phyloP scores from a whole-genome alignment of 1,284 basidiomycete species.

The Ceratobasidium sp. region DNA sequence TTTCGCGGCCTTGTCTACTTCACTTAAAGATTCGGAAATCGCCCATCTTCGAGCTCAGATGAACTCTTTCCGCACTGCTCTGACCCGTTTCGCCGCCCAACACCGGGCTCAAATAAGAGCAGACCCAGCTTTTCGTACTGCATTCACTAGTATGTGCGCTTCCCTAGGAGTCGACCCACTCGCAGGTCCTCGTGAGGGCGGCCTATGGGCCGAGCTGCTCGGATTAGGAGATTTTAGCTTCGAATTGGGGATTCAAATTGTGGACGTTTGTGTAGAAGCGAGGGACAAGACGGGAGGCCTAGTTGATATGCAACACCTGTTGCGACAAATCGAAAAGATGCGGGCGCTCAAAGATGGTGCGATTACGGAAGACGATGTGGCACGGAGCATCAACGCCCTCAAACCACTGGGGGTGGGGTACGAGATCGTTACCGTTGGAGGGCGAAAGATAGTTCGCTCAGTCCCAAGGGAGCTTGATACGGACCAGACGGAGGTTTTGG shows the following conservation, averaged over 20 bases:
- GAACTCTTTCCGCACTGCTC: constrained; percentile 78
- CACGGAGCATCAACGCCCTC: constrained; percentile 84
- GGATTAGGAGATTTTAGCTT: constrained; percentile 92
- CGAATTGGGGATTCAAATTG: constrained; percentile 94
- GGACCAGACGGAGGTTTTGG: constrained; percentile 77
- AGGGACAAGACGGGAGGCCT: constrained; percentile 88
- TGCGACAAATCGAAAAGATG: constrained; percentile 76
- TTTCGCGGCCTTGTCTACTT: constrained; percentile 79
- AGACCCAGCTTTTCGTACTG: constrained; percentile 87
- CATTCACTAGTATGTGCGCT: constrained; percentile 95
- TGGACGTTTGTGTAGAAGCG: constrained; percentile 92
- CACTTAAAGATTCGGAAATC: constrained; percentile 78
- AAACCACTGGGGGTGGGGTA: constrained; percentile 89
- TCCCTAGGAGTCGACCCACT: constrained; percentile 95
- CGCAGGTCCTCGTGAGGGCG: constrained; percentile 79
- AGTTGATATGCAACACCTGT: constrained; percentile 85
- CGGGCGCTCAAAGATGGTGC: constrained; percentile 59
- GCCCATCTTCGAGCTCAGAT: constrained; percentile 81
- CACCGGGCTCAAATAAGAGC: constrained; percentile 85
- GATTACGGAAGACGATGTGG: constrained; percentile 82
- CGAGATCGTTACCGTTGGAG: constrained; percentile 73
- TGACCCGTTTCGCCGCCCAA: constrained; percentile 78
- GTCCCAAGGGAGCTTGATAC: constrained; percentile 80
- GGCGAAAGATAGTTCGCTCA: constrained; percentile 69
- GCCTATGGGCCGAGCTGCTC: constrained; percentile 88